Evolutionary conservation across 2,329 filamentous ascomycete genomes (phyloP).

Genomic region (Cladophialophora immunda): DNA sequence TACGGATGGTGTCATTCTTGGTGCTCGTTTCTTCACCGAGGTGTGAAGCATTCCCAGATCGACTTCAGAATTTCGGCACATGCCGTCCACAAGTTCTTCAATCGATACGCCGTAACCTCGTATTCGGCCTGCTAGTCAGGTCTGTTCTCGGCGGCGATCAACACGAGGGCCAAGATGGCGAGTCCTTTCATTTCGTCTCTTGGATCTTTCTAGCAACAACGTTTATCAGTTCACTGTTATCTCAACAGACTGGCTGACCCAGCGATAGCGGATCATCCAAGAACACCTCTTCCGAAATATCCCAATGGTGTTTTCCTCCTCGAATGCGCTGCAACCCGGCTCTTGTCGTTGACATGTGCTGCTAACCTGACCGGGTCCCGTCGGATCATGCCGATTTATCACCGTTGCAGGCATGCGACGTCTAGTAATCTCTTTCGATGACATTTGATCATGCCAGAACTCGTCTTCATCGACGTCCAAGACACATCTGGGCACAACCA

Average conservation of each 20-base stretch:
- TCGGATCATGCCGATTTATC: neutral
- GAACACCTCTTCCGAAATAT: neutral
- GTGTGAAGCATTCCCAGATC: too few species aligned
- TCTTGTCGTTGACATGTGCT: neutral
- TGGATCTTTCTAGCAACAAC: neutral
- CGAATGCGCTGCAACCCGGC: neutral
- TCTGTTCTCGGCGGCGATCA: neutral
- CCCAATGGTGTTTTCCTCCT: neutral
- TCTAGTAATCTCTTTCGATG: neutral
- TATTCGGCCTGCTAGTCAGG: neutral
- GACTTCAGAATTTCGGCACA: too few species aligned
- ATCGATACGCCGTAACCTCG: neutral
- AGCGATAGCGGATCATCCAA: neutral
- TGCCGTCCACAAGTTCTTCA: too few species aligned
- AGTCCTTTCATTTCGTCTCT: neutral
- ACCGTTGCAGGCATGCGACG: neutral
- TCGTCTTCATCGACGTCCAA: slow-evolving; percentile 30
- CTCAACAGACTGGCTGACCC: neutral
- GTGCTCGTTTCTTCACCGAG: too few species aligned
- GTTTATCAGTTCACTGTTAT: neutral
- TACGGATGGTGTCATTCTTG: neutral
- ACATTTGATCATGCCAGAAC: slow-evolving; percentile 18
- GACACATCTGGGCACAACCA: slow-evolving; percentile 21
- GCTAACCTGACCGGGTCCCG: neutral
- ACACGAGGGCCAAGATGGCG: slow-evolving; percentile 11